Conservation (phyloP, 202 grass and related monocot species). For the Setaria italica region DNA sequence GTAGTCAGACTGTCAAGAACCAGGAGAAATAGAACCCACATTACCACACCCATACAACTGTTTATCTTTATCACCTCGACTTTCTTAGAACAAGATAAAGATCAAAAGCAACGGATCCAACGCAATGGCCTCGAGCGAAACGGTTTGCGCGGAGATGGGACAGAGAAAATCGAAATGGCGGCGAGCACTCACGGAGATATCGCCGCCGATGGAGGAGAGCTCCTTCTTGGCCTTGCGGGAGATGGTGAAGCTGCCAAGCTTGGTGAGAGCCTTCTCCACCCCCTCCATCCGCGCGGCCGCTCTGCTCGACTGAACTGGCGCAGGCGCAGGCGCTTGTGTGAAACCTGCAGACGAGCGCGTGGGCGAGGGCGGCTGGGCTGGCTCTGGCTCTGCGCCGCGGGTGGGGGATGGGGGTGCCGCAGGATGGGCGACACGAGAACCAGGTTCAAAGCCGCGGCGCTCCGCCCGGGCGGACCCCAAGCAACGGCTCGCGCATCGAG, state of each 20-base stretch:
- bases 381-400: not conserved
- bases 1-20: not conserved
- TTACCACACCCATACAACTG: not conserved
- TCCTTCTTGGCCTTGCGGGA: slow-evolving; percentile 94
- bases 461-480: not conserved
- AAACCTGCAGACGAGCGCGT: slow-evolving; percentile 12
- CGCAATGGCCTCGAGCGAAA: not conserved
- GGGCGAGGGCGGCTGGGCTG: not conserved
- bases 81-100: not conserved
- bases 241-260: slow-evolving; percentile 93
- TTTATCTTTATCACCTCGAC: not conserved
- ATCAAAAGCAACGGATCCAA: slow-evolving; percentile 1
- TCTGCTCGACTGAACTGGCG: not conserved
- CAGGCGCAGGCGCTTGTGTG: not conserved
- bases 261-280: slow-evolving; percentile 97
- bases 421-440: slow-evolving; percentile 39
- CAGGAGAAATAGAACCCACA: not conserved
- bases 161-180: not conserved
- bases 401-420: slow-evolving; percentile 13
- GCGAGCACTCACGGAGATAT: slow-evolving; percentile 74
- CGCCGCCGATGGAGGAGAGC: slow-evolving; percentile 91
- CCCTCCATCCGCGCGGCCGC: not conserved
- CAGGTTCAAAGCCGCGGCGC: slow-evolving; percentile 30
- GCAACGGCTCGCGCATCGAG: not conserved
- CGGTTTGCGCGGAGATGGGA: not conserved